Percentiles rank a stretch among this genome's conserved stretches.
Evolutionary conservation across 306 rosid genomes (phyloP).

Genomic region (Rosa rugosa): DNA sequence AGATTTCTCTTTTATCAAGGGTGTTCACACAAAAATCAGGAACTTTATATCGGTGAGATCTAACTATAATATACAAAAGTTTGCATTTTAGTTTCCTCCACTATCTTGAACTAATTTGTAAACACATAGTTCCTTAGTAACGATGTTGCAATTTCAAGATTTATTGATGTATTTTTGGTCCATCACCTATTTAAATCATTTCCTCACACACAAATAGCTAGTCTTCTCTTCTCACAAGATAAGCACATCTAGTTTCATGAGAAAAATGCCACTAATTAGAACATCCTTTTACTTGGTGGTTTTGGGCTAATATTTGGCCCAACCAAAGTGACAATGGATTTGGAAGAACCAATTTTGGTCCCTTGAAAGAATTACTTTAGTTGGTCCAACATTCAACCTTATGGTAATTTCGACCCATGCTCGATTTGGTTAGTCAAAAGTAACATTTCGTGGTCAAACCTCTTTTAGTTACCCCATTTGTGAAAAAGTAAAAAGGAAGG

Average conservation of each 20-base stretch:
- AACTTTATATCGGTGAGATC: no score
- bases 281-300: background rate
- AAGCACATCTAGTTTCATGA: background rate
- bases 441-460: background rate
- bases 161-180: background rate
- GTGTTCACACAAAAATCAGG: no score
- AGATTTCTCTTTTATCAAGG: no score
- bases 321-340: background rate
- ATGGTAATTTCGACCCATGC: background rate
- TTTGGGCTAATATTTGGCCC: background rate
- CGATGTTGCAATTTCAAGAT: background rate
- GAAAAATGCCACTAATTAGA: background rate
- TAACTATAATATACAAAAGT: no score
- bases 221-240: background rate
- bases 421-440: background rate
- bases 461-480: background rate
- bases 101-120: background rate
- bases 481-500: background rate
- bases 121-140: background rate
- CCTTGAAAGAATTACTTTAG: background rate
- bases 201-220: background rate
- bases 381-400: background rate
- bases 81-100: background rate
- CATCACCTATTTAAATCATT: background rate
- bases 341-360: background rate